Evolutionary conservation across 2,329 filamentous ascomycete genomes (phyloP), one percentile per base, ranked within the genome.

Genomic region (Aspergillus vadensis): DNA sequence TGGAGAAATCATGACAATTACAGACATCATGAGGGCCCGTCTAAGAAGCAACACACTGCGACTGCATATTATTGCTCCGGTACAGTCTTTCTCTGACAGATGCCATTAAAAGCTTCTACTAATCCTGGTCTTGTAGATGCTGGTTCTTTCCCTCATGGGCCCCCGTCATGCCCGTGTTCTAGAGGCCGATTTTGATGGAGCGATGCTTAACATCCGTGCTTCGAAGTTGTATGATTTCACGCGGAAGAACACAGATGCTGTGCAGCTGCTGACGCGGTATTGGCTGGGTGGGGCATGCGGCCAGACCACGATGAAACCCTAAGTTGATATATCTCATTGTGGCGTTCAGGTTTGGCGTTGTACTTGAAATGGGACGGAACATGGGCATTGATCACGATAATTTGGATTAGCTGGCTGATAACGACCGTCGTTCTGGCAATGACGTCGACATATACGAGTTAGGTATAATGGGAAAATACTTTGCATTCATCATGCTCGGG

Each of bases 71-170:
- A n/a, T 63, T 55, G 61, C 58, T 14, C 61, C 58, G 5, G 61
- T 60, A 49, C 36, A 55, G 30, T 4, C 17, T 47, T 17, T 2
- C n/a, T 12, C 27, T 4, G 9, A 12, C 27, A 10, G 10, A 30
- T 30, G 3, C 27, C 9, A 12, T 30, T 1, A 10, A 30, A 30
- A 9, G 9, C 27, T 10, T 30, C 27, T 30, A 27, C 51, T 55
- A 23, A 57, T 44, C 36, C 10, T 41, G 2, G 2, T 54, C 2
- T 25, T 5, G 9, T 27, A 60, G 60, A 57, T 59, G n/a, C 38
- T 63, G 30, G n/a, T 63, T 4, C 21, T 50, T 3, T 61, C 61
- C 7, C 15, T 61, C 2, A 61, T 63, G 47, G 61, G 61, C 9
- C 59, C 59, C 15, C 39, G 51, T 3, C 55, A 63, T 44, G 1